Evolutionary conservation across 306 rosid species (phyloP).

Genomic region (Vigna hirtella): DNA sequence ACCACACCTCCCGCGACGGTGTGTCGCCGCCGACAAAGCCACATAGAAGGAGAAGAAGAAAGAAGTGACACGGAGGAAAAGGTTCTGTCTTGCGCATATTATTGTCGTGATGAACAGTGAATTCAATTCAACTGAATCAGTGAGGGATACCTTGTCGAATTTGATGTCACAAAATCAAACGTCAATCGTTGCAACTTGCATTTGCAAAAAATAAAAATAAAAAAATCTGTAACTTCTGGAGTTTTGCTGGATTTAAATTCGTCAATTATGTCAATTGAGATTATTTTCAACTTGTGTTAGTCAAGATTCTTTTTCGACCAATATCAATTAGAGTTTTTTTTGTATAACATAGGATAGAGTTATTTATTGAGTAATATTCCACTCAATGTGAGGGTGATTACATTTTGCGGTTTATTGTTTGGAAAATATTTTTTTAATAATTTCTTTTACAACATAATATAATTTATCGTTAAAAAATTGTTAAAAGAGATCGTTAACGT

Average conservation of each 20-base stretch:
- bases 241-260: not conserved
- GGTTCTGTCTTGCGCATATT: not conserved
- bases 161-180: not conserved
- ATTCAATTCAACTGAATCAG: not conserved
- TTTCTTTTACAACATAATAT: too few relatives aligned
- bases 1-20: conserved; percentile 24
- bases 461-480: too few relatives aligned
- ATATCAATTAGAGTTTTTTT: too few relatives aligned
- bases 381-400: too few relatives aligned
- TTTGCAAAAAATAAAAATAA: not conserved
- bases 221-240: not conserved
- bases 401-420: too few relatives aligned
- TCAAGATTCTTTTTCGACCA: too few relatives aligned
- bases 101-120: not conserved
- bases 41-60: not conserved
- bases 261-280: too few relatives aligned
- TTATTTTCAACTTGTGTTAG: too few relatives aligned
- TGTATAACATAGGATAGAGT: too few relatives aligned
- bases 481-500: too few relatives aligned
- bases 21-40: not conserved
- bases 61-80: not conserved
- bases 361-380: too few relatives aligned
- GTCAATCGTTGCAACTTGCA: not conserved
- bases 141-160: not conserved
- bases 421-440: too few relatives aligned